A percentile compares a stretch with the other conserved stretches of the same genome.
Conservation (phyloP, 352 stramenopile genomes). For the Phytophthora nicotianae region DNA sequence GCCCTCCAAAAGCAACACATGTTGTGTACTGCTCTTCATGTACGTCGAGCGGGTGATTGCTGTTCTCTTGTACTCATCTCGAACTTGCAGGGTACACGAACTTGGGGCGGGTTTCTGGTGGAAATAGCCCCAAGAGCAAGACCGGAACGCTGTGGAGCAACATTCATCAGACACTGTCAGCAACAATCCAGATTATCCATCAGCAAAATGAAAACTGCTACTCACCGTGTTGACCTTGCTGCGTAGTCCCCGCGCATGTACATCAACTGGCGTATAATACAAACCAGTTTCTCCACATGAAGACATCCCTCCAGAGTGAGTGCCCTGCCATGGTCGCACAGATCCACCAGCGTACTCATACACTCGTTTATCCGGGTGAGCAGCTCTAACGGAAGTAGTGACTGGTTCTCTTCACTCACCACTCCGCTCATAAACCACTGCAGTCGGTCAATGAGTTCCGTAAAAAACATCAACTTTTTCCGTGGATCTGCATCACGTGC, state of each 20-base stretch:
- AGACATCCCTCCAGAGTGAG: conserved; percentile 24
- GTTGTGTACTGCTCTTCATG: no score
- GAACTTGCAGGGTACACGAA: no score
- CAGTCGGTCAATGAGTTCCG: conserved; percentile 25
- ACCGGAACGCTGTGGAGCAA: background rate
- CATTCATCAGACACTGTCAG: background rate
- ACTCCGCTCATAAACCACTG: conserved; percentile 22
- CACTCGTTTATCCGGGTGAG: conserved; percentile 22
- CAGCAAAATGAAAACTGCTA: background rate
- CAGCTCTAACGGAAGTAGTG: conserved; percentile 7
- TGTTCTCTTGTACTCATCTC: no score
- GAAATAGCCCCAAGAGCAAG: conserved; percentile 4
- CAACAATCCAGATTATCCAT: background rate
- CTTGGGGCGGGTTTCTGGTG: background rate
- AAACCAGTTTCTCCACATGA: conserved; percentile 25
- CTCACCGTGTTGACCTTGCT: conserved; percentile 15
- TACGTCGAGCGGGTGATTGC: no score
- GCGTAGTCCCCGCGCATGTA: conserved; percentile 22
- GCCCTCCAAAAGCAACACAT: no score
- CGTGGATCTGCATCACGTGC: background rate
- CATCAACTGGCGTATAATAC: conserved; percentile 22
- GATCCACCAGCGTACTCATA: conserved; percentile 3
- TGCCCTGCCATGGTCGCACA: conserved; percentile 16
- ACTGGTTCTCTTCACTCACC: conserved; percentile 13
- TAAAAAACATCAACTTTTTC: conserved; percentile 12